Evolutionary conservation across 2,329 filamentous ascomycete species (phyloP).

Genomic region (Botryotinia convoluta): DNA sequence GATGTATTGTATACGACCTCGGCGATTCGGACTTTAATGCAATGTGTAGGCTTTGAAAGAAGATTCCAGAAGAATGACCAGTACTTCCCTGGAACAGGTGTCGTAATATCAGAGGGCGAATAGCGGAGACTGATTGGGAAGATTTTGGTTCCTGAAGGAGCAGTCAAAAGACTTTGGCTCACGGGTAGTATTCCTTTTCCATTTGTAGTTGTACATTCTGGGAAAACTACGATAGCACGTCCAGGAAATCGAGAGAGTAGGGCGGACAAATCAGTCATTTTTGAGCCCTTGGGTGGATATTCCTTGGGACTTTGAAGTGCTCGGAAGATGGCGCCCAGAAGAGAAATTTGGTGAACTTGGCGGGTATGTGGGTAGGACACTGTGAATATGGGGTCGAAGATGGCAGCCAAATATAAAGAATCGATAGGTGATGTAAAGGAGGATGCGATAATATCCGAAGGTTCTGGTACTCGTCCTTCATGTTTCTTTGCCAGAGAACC

Average conservation of each 20-base stretch:
- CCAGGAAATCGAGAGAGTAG: slow-evolving; percentile 67
- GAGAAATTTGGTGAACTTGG: slow-evolving; percentile 72
- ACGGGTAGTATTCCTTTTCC: slow-evolving; percentile 85
- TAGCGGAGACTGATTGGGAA: slow-evolving; percentile 92
- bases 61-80: slow-evolving; percentile 79
- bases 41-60: slow-evolving; percentile 80
- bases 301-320: slow-evolving; percentile 63
- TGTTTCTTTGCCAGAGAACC: slow-evolving; percentile 79
- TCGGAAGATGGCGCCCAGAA: slow-evolving; percentile 70
- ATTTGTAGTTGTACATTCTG: slow-evolving; percentile 92
- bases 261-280: slow-evolving; percentile 58
- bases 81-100: slow-evolving; percentile 76
- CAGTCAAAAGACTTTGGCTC: slow-evolving; percentile 70
- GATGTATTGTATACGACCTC: slow-evolving; percentile 62
- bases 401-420: slow-evolving; percentile 86
- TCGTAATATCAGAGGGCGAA: slow-evolving; percentile 84
- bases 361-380: slow-evolving; percentile 73
- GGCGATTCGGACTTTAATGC: slow-evolving; percentile 86
- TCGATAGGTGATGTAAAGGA: slow-evolving; percentile 93
- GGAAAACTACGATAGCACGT: slow-evolving; percentile 81
- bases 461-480: slow-evolving; percentile 69
- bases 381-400: slow-evolving; percentile 95
- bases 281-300: slow-evolving; percentile 45
- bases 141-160: slow-evolving; percentile 67
- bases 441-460: slow-evolving; percentile 79